Evolutionary conservation across 192 early-diverging fungal genomes (phyloP).

Genomic region (Gonapodya sp.): DNA sequence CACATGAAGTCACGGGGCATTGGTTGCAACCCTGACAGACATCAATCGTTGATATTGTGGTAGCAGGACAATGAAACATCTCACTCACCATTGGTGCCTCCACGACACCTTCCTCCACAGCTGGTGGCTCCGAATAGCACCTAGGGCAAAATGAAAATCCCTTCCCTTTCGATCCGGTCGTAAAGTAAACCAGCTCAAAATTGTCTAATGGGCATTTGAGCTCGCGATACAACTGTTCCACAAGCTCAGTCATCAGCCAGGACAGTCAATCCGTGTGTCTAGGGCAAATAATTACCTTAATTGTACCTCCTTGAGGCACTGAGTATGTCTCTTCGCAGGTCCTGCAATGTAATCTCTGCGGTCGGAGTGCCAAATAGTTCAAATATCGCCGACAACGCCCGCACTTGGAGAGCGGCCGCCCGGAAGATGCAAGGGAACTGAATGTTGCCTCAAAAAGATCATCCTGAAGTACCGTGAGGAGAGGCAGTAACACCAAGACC

Average conservation of each 20-base stretch:
- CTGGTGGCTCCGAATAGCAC: conserved; percentile 44
- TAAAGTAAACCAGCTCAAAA: conserved; percentile 40
- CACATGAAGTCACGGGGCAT: conserved; percentile 37
- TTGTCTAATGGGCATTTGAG: conserved; percentile 32
- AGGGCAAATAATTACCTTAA: conserved; percentile 26
- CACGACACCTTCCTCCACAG: conserved; percentile 28
- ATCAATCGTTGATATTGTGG: conserved; percentile 19
- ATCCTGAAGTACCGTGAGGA: conserved; percentile 28
- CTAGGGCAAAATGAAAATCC: conserved; percentile 40
- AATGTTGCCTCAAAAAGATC: conserved; percentile 44
- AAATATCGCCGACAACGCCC: conserved; percentile 38
- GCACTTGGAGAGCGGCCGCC: conserved; percentile 34
- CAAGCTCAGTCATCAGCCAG: background rate
- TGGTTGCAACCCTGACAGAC: conserved; percentile 30
- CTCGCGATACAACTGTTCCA: conserved; percentile 19
- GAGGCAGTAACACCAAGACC: background rate
- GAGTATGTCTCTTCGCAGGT: conserved; percentile 43
- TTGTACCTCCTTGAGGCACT: conserved; percentile 33
- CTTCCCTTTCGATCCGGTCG: conserved; percentile 45
- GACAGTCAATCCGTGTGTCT: background rate
- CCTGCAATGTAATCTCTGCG: conserved; percentile 32
- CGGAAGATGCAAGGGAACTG: conserved; percentile 34
- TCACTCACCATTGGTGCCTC: conserved; percentile 12
- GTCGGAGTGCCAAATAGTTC: conserved; percentile 35
- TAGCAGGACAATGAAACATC: conserved; percentile 12